phyloP scores from a whole-genome alignment of 1,139 yeast genomes.

The Yamadazyma sp. region DNA sequence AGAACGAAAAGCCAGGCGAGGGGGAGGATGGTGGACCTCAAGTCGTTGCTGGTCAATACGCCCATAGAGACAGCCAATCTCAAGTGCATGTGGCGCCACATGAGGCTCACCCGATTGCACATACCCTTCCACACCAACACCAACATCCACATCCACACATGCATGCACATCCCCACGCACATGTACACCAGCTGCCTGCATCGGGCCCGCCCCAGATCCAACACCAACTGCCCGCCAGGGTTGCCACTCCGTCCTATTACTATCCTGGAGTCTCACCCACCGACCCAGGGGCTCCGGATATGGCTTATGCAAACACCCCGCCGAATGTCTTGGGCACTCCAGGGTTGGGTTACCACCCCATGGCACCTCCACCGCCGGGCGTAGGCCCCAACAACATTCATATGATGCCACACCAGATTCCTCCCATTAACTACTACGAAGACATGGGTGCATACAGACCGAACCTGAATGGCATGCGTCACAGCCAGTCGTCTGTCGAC shows the following conservation, averaged over 20 bases:
- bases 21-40: not conserved
- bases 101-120: not conserved
- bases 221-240: not conserved
- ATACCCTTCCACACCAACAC: not conserved
- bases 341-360: not conserved
- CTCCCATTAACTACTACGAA: constrained; percentile 9
- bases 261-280: not conserved
- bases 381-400: constrained; percentile 16
- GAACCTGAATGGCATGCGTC: not conserved
- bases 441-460: constrained; percentile 2
- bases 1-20: constrained; percentile 30
- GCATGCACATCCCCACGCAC: not conserved
- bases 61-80: not conserved
- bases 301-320: not conserved
- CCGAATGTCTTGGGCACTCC: not conserved
- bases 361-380: constrained; percentile 13
- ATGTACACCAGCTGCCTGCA: not conserved
- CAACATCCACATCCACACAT: not conserved
- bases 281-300: not conserved
- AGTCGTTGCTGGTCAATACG: not conserved
- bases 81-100: not conserved
- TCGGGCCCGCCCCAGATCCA: not conserved
- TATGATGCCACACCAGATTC: constrained; percentile 10
- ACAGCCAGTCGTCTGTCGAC: not conserved
- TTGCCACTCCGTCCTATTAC: constrained; percentile 1